Conservation (phyloP, 352 stramenopile genomes). For the Phytophthora quininea region DNA sequence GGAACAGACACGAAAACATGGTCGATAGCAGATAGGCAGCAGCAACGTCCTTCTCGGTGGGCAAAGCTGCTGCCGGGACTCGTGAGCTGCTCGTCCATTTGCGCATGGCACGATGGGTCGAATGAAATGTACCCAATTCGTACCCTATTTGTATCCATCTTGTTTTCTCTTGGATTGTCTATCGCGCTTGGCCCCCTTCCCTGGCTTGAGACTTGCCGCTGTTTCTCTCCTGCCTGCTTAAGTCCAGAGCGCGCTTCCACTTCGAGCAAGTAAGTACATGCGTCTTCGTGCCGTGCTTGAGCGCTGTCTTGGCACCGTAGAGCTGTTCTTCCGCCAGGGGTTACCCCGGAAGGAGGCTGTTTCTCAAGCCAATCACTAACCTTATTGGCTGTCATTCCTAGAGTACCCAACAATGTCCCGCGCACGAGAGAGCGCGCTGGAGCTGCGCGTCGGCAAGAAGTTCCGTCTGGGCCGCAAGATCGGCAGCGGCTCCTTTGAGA, state of each 20-base stretch:
- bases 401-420: slow-evolving; percentile 47
- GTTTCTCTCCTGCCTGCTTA: slow-evolving; percentile 42
- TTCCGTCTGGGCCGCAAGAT: slow-evolving; percentile 99
- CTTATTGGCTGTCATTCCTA: background rate
- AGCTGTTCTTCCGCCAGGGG: too few relatives aligned
- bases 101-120: too few relatives aligned
- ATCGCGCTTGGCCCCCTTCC: slow-evolving; percentile 17
- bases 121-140: too few relatives aligned
- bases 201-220: slow-evolving; percentile 37
- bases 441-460: slow-evolving; percentile 99
- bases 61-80: too few relatives aligned
- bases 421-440: slow-evolving; percentile 82
- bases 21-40: too few relatives aligned
- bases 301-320: background rate
- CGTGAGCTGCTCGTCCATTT: too few relatives aligned
- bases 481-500: slow-evolving; percentile 99
- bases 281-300: background rate
- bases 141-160: background rate
- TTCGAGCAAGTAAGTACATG: slow-evolving; percentile 35
- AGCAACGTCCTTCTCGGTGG: too few relatives aligned
- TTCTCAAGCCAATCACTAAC: slow-evolving; percentile 16
- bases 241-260: slow-evolving; percentile 34
- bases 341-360: background rate
- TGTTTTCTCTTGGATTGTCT: background rate
- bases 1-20: too few relatives aligned